These are phyloP conservation scores for Poa annua DNA, from an alignment of 176 grass and related monocot genomes.

Conservation along the genomic window DNA sequence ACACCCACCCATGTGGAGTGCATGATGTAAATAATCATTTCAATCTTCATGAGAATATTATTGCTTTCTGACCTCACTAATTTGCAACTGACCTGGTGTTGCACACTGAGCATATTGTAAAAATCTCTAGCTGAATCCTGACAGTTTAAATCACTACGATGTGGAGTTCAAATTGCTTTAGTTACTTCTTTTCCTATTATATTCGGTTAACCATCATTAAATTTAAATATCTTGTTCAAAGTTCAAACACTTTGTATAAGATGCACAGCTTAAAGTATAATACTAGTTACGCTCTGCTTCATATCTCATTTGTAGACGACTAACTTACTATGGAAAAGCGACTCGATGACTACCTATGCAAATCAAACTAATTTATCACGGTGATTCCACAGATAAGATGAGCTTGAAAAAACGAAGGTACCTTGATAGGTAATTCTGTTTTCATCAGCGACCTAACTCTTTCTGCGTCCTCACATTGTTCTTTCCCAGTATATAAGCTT, in stretches of 20 bases:
- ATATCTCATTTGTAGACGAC: not conserved
- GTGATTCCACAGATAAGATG: conserved; percentile 25
- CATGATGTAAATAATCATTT: conserved; percentile 47
- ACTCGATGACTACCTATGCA: not conserved
- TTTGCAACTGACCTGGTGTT: conserved; percentile 15
- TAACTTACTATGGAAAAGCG: not conserved
- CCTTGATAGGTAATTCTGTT: conserved; percentile 45
- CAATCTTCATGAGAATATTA: conserved; percentile 13
- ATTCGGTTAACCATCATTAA: conserved; percentile 1
- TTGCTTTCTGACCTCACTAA: conserved; percentile 23
- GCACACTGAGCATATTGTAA: not conserved
- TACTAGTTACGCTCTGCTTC: not conserved
- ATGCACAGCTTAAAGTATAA: conserved; percentile 21
- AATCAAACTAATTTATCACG: conserved; percentile 21
- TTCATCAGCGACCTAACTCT: conserved; percentile 57
- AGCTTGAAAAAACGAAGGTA: conserved; percentile 24
- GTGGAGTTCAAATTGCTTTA: not conserved
- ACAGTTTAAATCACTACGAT: not conserved
- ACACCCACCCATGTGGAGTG: conserved; percentile 29
- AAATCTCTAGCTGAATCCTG: not conserved
- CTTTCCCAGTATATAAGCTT: conserved; percentile 67
- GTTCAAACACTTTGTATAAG: not conserved
- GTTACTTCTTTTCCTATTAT: conserved; percentile 1
- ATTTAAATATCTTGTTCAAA: not conserved
- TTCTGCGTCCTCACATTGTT: conserved; percentile 59